These are phyloP conservation scores for Eustoma russellianum DNA, from an alignment of 257 asterid genomes.

Conservation along the genomic window DNA sequence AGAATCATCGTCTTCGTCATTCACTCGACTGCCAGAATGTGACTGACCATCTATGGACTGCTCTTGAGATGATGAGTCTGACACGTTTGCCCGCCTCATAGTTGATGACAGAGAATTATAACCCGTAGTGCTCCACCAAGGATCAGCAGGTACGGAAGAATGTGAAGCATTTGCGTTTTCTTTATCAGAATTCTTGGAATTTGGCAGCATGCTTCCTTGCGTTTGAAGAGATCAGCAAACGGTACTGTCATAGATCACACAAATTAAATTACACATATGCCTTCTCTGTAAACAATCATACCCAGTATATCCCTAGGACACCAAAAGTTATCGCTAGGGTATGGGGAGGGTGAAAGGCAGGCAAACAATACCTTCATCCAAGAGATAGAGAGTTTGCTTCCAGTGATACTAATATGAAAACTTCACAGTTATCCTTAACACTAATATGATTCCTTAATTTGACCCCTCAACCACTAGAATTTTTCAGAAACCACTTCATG, in stretches of 20 bases:
- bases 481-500: background rate
- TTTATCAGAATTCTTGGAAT: constrained; percentile 32
- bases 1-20: constrained; percentile 48
- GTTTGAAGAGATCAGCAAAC: constrained; percentile 10
- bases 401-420: no score
- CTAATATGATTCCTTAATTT: background rate
- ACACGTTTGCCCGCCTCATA: constrained; percentile 39
- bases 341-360: no score
- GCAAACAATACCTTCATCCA: no score
- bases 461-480: background rate
- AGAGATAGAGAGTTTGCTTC: no score
- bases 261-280: no score
- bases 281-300: no score
- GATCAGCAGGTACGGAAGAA: constrained; percentile 32
- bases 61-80: constrained; percentile 69
- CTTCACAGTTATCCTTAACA: no score
- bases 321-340: no score
- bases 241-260: no score
- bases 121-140: constrained; percentile 46
- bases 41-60: constrained; percentile 61
- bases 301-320: no score
- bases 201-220: constrained; percentile 49
- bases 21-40: constrained; percentile 51
- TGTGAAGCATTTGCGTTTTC: constrained; percentile 34
- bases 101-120: constrained; percentile 32